Evolutionary conservation across 768 basidiomycete genomes (phyloP).

Genomic region (Mrakia frigida): DNA sequence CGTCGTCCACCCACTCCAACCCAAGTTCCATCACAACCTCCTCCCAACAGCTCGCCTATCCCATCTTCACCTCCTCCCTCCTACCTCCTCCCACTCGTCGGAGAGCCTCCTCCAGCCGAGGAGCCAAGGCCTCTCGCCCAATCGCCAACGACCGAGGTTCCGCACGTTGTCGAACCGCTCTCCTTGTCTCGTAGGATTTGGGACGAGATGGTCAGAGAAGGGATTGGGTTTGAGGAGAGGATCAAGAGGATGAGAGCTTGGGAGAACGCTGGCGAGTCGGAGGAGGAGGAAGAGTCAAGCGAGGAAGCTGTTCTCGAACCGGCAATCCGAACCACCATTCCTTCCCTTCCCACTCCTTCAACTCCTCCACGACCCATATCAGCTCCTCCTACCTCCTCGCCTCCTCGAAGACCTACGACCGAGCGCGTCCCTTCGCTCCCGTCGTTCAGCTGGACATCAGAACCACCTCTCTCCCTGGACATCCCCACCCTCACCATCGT

Average conservation of each 20-base stretch:
- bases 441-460: conserved; percentile 4
- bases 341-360: background rate
- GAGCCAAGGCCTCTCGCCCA: background rate
- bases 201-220: conserved; percentile 11
- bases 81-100: background rate
- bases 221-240: conserved; percentile 1
- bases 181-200: background rate
- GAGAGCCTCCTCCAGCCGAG: background rate
- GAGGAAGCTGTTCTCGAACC: background rate
- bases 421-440: background rate
- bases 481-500: background rate
- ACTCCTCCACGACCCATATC: background rate
- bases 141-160: background rate
- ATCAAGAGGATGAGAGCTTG: conserved; percentile 10
- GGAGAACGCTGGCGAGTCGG: background rate
- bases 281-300: background rate
- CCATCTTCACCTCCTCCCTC: conserved; percentile 3
- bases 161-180: background rate
- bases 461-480: background rate
- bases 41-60: background rate
- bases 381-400: background rate
- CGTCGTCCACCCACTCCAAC: background rate
- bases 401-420: background rate
- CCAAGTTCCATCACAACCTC: background rate
- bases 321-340: background rate